Percentiles rank a stretch among this genome's conserved stretches.
Evolutionary conservation across 73 alveolate genomes (phyloP).

Genomic region (Blepharisma japonicum): DNA sequence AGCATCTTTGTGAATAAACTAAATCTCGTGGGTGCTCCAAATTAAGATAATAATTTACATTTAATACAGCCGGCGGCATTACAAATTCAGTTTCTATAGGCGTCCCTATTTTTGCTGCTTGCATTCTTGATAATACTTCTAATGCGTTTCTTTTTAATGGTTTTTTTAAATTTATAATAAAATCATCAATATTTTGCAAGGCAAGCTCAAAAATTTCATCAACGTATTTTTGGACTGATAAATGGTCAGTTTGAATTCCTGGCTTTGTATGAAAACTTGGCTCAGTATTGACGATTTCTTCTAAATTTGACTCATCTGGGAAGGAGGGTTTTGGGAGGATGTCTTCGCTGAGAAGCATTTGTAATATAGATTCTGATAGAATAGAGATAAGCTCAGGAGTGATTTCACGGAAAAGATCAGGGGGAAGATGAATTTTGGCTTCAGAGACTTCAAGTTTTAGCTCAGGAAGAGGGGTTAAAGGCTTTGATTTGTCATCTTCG

Average conservation of each 20-base stretch:
- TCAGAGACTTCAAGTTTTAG: neutral
- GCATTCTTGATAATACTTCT: conserved; percentile 21
- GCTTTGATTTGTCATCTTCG: neutral
- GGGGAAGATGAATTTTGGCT: neutral
- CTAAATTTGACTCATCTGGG: neutral
- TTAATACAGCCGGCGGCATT: conserved; percentile 10
- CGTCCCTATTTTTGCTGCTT: conserved; percentile 10
- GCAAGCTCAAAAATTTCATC: neutral
- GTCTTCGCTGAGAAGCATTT: neutral
- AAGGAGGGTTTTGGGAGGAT: neutral
- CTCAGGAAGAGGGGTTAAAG: neutral
- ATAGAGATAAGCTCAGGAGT: conserved; percentile 12
- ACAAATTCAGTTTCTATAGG: neutral
- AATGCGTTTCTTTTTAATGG: conserved; percentile 25
- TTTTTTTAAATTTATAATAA: neutral
- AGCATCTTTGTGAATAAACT: neutral
- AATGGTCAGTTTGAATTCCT: neutral
- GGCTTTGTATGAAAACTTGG: neutral
- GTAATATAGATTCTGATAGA: neutral
- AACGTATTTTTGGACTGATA: neutral
- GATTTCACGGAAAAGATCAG: neutral
- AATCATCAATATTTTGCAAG: neutral
- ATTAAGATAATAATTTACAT: conserved; percentile 20
- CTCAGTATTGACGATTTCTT: neutral
- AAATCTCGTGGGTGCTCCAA: neutral